Conservation (phyloP, 1,284 basidiomycete genomes). For the Microbotryum lychnidis-dioicae region DNA sequence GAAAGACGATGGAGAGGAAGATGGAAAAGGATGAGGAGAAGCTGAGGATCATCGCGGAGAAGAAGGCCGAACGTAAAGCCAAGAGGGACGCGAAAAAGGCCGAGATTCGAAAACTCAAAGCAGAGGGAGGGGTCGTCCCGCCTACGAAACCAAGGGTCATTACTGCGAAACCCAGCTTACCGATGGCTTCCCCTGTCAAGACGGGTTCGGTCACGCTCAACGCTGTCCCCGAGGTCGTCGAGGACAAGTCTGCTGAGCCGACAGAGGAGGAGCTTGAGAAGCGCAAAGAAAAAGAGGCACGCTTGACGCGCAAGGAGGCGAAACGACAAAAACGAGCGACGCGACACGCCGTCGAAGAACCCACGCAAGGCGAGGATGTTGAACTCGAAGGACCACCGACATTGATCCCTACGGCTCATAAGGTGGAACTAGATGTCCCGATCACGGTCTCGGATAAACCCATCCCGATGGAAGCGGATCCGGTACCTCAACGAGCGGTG, state of each 20-base stretch:
- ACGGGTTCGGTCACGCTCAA: not conserved
- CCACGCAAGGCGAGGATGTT: not conserved
- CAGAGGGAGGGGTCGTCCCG: conserved; percentile 40
- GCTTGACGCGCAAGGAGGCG: conserved; percentile 8
- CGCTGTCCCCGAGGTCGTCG: not conserved
- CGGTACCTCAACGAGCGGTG: not conserved
- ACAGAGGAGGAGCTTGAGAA: conserved; percentile 27
- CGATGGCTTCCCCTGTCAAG: not conserved
- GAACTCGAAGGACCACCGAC: conserved; percentile 2
- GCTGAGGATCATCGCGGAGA: conserved; percentile 23
- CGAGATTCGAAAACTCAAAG: conserved; percentile 35
- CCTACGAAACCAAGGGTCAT: conserved; percentile 9
- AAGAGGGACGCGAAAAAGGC: conserved; percentile 34
- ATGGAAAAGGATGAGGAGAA: conserved; percentile 16
- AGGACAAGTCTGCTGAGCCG: conserved; percentile 20
- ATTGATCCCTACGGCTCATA: conserved; percentile 10
- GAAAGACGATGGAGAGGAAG: conserved; percentile 13
- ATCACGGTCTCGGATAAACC: conserved; percentile 1
- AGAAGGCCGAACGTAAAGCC: conserved; percentile 28
- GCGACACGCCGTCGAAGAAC: not conserved
- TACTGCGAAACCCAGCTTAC: not conserved
- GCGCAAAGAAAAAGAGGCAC: conserved; percentile 21
- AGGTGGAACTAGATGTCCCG: not conserved
- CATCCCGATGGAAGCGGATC: not conserved
- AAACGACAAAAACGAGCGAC: conserved; percentile 28